Conservation (phyloP, 1,284 basidiomycete genomes). For the Apiotrichum montevideense region DNA sequence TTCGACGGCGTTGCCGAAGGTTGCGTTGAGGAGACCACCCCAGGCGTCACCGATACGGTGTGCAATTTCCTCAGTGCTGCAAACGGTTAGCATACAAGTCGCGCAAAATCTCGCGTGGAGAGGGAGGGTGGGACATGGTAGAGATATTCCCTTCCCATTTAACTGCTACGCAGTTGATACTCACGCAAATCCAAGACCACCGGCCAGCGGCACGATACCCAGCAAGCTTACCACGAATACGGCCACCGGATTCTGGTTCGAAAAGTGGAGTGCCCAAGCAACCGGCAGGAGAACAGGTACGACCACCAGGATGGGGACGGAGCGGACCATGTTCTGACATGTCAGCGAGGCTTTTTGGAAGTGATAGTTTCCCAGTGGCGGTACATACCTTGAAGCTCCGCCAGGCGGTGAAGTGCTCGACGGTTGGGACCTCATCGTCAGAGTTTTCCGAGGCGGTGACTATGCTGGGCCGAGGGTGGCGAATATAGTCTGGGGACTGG, state of each 20-base stretch:
- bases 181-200: constrained; percentile 47
- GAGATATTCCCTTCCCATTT: too few relatives aligned
- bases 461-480: background rate
- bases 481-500: background rate
- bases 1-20: constrained; percentile 51
- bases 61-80: constrained; percentile 9
- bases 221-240: constrained; percentile 67
- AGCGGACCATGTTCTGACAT: constrained; percentile 33
- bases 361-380: background rate
- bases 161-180: background rate
- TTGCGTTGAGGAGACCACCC: constrained; percentile 50
- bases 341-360: background rate
- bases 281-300: constrained; percentile 54
- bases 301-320: constrained; percentile 22
- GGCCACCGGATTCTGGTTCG: constrained; percentile 53
- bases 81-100: background rate
- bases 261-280: constrained; percentile 66
- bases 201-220: constrained; percentile 48
- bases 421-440: background rate
- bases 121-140: background rate
- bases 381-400: constrained; percentile 11
- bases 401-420: constrained; percentile 7
- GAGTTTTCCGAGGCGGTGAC: constrained; percentile 2
- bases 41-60: constrained; percentile 49
- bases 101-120: background rate